Evolutionary conservation across 2,329 filamentous ascomycete genomes (phyloP), one percentile per base, ranked within the genome.

Genomic region (Xylaria sp.): DNA sequence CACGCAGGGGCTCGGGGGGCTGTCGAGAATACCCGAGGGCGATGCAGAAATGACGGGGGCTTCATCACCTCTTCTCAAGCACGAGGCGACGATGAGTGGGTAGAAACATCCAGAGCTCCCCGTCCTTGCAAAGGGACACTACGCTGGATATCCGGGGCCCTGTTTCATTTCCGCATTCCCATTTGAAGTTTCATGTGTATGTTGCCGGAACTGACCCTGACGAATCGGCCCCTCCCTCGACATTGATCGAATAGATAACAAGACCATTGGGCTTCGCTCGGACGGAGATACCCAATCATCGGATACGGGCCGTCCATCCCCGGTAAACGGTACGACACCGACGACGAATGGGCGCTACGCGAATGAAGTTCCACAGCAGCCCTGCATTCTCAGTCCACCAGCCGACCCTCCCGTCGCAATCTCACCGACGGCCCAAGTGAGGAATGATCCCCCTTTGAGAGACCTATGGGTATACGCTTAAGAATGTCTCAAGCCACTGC

Each of bases 11-110:
- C 73, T 82, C 48, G 79, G 80, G 2, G 79, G 79, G 0, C 67
- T 85, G 8, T 79, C 80, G 2, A 75, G 80, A 29, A 84, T 84
- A 48, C 80, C 80, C 0, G 82, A 84, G 63, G 80, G 81, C n/a
- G 81, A 84, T 48, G 72, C 72, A 3, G 81, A 84, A 68, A 75
- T 80, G 69, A 62, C 69, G 17, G 74, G 73, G 63, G 72, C 71
- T 39, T 61, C 63, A 21, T 67, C 70, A 45, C 51, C 59, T 13
- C 21, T 64, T 61, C 63, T 68, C 22, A 76, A 76, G 59, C 56
- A 67, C 42, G 75, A 76, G 60, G 38, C 68, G 8, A 66, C 63
- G 48, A 66, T 70, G 54, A 72, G 71, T 56, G 67, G 63, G 17
- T 71, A 59, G 44, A 69, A 53, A 52, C 21, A 39, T 48, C 44